Conservation (phyloP, 805 yeast species). For the Kodamaea jinghongensis region DNA sequence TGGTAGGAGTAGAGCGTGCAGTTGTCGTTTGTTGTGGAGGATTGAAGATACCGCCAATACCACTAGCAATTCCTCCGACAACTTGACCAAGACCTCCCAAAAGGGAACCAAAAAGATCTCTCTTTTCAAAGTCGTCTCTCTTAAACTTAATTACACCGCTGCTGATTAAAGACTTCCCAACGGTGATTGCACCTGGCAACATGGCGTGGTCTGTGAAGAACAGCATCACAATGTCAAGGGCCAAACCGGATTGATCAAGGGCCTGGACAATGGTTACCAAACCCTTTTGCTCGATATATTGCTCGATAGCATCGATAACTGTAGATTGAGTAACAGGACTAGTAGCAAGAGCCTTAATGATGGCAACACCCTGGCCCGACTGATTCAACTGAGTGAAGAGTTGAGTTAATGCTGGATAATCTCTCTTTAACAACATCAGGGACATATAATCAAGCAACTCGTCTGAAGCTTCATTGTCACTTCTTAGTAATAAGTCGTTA, state of each 20-base stretch:
- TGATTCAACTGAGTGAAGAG: slow-evolving; percentile 19
- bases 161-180: slow-evolving; percentile 14
- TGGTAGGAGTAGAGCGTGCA: slow-evolving; percentile 3
- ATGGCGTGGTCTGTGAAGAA: slow-evolving; percentile 18
- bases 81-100: not conserved
- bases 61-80: not conserved
- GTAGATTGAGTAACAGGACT: slow-evolving; percentile 17
- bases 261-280: slow-evolving; percentile 15
- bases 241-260: slow-evolving; percentile 19
- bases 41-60: not conserved
- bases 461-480: not conserved
- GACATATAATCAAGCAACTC: slow-evolving; percentile 1
- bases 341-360: slow-evolving; percentile 15
- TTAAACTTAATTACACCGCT: slow-evolving; percentile 6
- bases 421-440: slow-evolving; percentile 6
- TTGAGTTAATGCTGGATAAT: slow-evolving; percentile 15
- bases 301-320: slow-evolving; percentile 16
- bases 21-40: not conserved
- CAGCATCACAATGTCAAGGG: slow-evolving; percentile 18
- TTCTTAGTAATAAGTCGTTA: not conserved
- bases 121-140: slow-evolving; percentile 2
- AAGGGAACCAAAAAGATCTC: slow-evolving; percentile 5
- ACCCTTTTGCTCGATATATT: slow-evolving; percentile 16
- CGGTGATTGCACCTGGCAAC: slow-evolving; percentile 16
- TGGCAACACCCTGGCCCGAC: slow-evolving; percentile 16